Conservation (phyloP, 1,139 yeast genomes). For the Saccharomycopsis hybrid region DNA sequence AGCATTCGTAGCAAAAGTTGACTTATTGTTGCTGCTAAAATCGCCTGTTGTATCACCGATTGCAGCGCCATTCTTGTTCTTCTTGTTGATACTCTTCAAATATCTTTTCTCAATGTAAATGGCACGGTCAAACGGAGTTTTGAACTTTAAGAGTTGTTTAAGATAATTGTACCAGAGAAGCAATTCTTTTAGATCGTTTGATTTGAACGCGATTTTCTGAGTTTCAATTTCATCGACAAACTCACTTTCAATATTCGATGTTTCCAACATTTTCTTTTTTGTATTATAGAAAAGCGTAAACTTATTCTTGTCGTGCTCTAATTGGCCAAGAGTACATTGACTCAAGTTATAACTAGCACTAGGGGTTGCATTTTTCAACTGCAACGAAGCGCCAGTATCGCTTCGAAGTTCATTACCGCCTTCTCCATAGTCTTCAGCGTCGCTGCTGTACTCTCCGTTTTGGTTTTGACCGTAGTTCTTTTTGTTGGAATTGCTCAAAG, state of each 20-base stretch:
- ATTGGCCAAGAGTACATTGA: conserved; percentile 14
- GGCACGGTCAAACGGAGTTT: conserved; percentile 31
- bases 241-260: background rate
- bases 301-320: conserved; percentile 10
- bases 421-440: conserved; percentile 15
- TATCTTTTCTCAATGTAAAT: conserved; percentile 28
- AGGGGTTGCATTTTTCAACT: conserved; percentile 15
- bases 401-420: conserved; percentile 23
- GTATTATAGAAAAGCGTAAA: conserved; percentile 10
- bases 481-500: conserved; percentile 45
- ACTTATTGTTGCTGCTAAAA: background rate
- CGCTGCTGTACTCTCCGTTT: background rate
- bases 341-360: conserved; percentile 13
- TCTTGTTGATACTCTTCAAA: conserved; percentile 6
- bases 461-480: conserved; percentile 29
- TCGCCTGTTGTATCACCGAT: background rate
- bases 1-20: background rate
- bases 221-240: conserved; percentile 23
- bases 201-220: conserved; percentile 29
- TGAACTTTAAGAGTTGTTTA: conserved; percentile 34
- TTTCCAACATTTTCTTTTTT: conserved; percentile 2
- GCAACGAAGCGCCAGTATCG: conserved; percentile 20
- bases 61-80: background rate
- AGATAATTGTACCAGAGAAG: conserved; percentile 42
- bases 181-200: conserved; percentile 33